A percentile compares a stretch with the other conserved stretches of the same genome.
Evolutionary conservation across 805 yeast species (phyloP).

Genomic region (Teunomyces tritomae): DNA sequence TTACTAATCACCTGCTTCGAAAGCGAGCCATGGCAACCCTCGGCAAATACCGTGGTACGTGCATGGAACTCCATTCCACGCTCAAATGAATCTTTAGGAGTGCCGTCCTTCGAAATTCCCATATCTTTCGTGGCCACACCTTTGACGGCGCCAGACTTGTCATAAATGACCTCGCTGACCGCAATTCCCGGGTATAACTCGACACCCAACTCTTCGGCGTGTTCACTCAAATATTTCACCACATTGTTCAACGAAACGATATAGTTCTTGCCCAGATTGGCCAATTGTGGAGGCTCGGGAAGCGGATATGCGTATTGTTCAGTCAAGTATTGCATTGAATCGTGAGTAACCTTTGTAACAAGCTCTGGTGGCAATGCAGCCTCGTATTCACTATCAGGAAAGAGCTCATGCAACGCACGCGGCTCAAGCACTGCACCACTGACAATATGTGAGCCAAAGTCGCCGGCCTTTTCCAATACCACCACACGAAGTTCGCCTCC

Average conservation of each 20-base stretch:
- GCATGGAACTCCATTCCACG: constrained; percentile 97
- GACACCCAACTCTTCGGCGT: constrained; percentile 91
- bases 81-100: constrained; percentile 81
- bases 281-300: constrained; percentile 93
- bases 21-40: constrained; percentile 97
- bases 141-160: constrained; percentile 55
- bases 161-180: constrained; percentile 72
- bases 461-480: constrained; percentile 88
- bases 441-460: constrained; percentile 87
- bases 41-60: constrained; percentile 84
- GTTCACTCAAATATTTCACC: constrained; percentile 76
- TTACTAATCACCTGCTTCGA: constrained; percentile 72
- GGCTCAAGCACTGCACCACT: constrained; percentile 97
- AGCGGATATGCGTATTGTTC: constrained; percentile 59
- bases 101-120: constrained; percentile 76
- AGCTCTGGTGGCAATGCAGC: constrained; percentile 78
- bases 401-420: constrained; percentile 76
- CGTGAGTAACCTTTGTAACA: constrained; percentile 71
- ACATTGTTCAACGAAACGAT: constrained; percentile 82
- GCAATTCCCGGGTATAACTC: constrained; percentile 91
- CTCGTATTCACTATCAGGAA: constrained; percentile 65
- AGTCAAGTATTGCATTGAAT: constrained; percentile 71
- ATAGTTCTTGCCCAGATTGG: constrained; percentile 75
- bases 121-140: constrained; percentile 95
- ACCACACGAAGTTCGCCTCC: constrained; percentile 80